Evolutionary conservation across 2,329 filamentous ascomycete species (phyloP).

Genomic region (Fusarium sp.): DNA sequence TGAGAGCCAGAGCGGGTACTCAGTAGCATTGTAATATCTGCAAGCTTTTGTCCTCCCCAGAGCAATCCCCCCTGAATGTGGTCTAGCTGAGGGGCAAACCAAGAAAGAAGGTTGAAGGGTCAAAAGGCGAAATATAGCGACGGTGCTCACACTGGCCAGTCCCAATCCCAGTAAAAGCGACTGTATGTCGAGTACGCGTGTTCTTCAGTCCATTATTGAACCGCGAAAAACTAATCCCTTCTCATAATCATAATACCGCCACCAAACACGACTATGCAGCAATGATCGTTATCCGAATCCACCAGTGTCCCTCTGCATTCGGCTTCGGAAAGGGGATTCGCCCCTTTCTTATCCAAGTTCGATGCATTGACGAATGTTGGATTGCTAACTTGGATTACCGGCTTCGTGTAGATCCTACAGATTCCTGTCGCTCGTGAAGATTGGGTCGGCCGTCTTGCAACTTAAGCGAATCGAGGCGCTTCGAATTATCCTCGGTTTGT

Average conservation of each 20-base stretch:
- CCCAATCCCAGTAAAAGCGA: constrained; percentile 25
- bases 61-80: constrained; percentile 5
- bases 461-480: constrained; percentile 88
- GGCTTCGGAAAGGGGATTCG: neutral
- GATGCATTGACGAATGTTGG: constrained; percentile 7
- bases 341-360: constrained; percentile 22
- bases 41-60: constrained; percentile 6
- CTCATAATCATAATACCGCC: constrained; percentile 32
- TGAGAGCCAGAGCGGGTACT: constrained; percentile 12
- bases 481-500: constrained; percentile 82
- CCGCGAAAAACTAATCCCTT: constrained; percentile 32
- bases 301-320: constrained; percentile 9
- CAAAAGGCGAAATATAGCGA: constrained; percentile 17
- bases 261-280: constrained; percentile 26
- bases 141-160: constrained; percentile 13
- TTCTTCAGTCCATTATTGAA: constrained; percentile 36
- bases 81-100: constrained; percentile 27
- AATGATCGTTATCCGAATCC: constrained; percentile 16
- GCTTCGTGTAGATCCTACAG: constrained; percentile 63
- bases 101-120: constrained; percentile 28
- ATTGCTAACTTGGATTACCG: constrained; percentile 51
- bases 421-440: constrained; percentile 68
- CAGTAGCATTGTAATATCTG: constrained; percentile 31
- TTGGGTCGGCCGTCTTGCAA: constrained; percentile 78
- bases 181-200: constrained; percentile 31